Conservation (phyloP, 345 rosid species). For the Gossypium herbaceum region DNA sequence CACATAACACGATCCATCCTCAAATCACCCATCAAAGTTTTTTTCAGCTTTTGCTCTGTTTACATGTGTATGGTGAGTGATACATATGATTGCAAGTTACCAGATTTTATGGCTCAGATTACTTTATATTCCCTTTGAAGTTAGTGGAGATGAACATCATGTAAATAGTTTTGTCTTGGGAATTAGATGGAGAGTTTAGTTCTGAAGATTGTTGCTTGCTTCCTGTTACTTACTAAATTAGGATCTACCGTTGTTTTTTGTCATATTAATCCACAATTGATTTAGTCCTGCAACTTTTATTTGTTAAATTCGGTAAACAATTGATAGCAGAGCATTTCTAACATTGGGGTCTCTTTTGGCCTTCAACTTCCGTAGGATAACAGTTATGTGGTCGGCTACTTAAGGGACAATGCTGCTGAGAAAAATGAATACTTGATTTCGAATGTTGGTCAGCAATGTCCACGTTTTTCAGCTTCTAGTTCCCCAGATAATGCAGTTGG, state of each 20-base stretch:
- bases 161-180: neutral
- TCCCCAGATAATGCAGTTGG: neutral
- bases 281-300: neutral
- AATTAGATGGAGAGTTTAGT: neutral
- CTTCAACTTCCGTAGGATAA: constrained; percentile 8
- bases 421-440: neutral
- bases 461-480: neutral
- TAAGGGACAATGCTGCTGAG: constrained; percentile 1
- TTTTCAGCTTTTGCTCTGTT: constrained; percentile 11
- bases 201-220: constrained; percentile 1
- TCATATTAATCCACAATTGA: neutral
- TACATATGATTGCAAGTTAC: neutral
- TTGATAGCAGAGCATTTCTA: neutral
- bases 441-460: neutral
- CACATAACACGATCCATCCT: neutral
- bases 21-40: neutral
- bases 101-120: neutral
- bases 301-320: neutral
- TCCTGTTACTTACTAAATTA: neutral
- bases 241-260: neutral
- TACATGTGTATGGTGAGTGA: neutral
- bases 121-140: neutral
- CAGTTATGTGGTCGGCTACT: constrained; percentile 2
- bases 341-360: neutral
- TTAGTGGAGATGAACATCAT: neutral